phyloP scores from a whole-genome alignment of 352 stramenopile species.

The Phytophthora macrochlamydospora region DNA sequence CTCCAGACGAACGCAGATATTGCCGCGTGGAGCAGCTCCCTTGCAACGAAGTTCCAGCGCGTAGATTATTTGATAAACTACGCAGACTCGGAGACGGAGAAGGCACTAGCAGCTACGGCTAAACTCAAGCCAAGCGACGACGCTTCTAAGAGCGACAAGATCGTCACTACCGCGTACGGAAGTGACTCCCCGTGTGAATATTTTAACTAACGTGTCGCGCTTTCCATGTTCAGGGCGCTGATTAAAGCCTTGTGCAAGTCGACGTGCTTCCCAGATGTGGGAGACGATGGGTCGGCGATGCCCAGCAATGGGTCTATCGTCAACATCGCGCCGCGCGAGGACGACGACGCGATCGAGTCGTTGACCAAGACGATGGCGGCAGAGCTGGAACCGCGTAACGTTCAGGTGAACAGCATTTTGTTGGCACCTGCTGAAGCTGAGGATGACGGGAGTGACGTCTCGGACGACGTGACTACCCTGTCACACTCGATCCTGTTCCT shows the following conservation, averaged over 20 bases:
- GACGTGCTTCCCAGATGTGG: slow-evolving; percentile 31
- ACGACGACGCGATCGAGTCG: slow-evolving; percentile 33
- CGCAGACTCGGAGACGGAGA: slow-evolving; percentile 31
- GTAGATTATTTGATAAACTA: slow-evolving; percentile 80
- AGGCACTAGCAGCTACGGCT: slow-evolving; percentile 1
- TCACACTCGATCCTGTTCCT: slow-evolving; percentile 69
- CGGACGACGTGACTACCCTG: slow-evolving; percentile 33
- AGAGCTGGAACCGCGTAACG: slow-evolving; percentile 42
- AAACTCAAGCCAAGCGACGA: background rate
- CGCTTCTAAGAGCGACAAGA: slow-evolving; percentile 7
- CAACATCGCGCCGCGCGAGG: slow-evolving; percentile 21
- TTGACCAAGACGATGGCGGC: slow-evolving; percentile 48
- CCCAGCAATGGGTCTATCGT: slow-evolving; percentile 31
- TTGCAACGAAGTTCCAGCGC: slow-evolving; percentile 60
- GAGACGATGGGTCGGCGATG: slow-evolving; percentile 19
- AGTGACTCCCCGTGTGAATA: slow-evolving; percentile 1
- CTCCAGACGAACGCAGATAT: slow-evolving; percentile 57
- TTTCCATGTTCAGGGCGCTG: slow-evolving; percentile 25
- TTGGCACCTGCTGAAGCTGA: slow-evolving; percentile 21
- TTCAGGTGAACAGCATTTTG: slow-evolving; percentile 66
- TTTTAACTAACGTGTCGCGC: background rate
- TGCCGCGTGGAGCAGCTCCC: slow-evolving; percentile 61
- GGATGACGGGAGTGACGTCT: background rate
- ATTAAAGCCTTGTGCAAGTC: slow-evolving; percentile 33
- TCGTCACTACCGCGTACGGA: slow-evolving; percentile 27